Evolutionary conservation across 2,329 filamentous ascomycete genomes (phyloP), one percentile per base, ranked within the genome.

Genomic region (Keithomyces neogunnii): DNA sequence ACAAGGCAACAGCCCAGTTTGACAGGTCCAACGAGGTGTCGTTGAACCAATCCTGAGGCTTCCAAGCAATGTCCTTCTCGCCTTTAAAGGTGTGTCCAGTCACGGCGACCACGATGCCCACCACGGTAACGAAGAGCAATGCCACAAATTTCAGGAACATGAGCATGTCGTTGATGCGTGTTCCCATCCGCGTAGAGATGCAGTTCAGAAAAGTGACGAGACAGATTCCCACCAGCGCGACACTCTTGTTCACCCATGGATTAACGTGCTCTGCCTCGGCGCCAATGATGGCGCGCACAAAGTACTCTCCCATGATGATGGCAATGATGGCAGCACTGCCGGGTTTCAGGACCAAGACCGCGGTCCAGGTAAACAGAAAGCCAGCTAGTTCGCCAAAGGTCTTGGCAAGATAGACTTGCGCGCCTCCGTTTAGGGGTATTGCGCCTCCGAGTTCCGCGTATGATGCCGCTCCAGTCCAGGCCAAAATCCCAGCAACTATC

Each of bases 91-190:
- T 90, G 59, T 87, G 82, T 0, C 92, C 92, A 0, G 92, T 97
- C 5, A 82, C 72, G 0, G 93, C 93, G 13, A 97, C 93, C 9
- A 97, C 83, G 52, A 97, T 84, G 40, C 93, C 93, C 6, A 85
- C 88, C 2, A 96, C 75, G 0, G 92, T 92, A 51, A 99, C 88
- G 40, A 85, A 90, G 19, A 96, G 66, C 56, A 99, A 73, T 19
- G 90, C 92, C 56, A 96, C 74, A 65, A 99, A 96, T 68, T 99
- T 99, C 68, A 97, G 77, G 63, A 99, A 89, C 89, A 99, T 95
- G 69, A 99, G 90, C 61, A 89, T 69, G 66, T 99, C 91, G 51
- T 95, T 91, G 64, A 93, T 82, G 47, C 89, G 78, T 3, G 90
- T 95, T 42, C 89, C 91, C 40, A 96, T 73, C 61, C 85, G 86